phyloP scores from a whole-genome alignment of 495 filamentous ascomycete genomes.

The Wilcoxina mikolae region DNA sequence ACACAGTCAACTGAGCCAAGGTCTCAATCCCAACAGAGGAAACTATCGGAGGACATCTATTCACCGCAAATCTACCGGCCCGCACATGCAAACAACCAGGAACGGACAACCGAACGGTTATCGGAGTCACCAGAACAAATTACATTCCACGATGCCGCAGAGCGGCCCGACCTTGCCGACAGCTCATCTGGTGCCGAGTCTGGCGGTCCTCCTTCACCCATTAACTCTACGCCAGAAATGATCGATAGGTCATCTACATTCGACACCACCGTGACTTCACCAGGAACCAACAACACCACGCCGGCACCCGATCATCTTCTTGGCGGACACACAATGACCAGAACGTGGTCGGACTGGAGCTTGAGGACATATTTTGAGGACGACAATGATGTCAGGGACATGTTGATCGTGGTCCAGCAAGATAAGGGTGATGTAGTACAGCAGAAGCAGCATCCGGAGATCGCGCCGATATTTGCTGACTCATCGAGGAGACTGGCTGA shows the following conservation, averaged over 20 bases:
- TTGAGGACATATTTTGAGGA: slow-evolving; percentile 84
- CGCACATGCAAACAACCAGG: slow-evolving; percentile 9
- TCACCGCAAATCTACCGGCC: slow-evolving; percentile 16
- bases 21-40: slow-evolving; percentile 1
- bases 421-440: slow-evolving; percentile 50
- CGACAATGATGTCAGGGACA: slow-evolving; percentile 75
- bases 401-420: slow-evolving; percentile 81
- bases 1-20: slow-evolving; percentile 15
- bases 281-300: slow-evolving; percentile 20
- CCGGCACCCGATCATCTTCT: too few species aligned
- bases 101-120: slow-evolving; percentile 34
- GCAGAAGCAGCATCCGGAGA: slow-evolving; percentile 68
- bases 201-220: slow-evolving; percentile 47
- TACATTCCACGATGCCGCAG: slow-evolving; percentile 40
- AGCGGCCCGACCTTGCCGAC: slow-evolving; percentile 49
- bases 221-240: slow-evolving; percentile 47
- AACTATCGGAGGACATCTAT: slow-evolving; percentile 12
- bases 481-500: slow-evolving; percentile 67
- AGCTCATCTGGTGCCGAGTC: slow-evolving; percentile 49
- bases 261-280: slow-evolving; percentile 34
- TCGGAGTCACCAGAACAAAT: slow-evolving; percentile 69
- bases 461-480: slow-evolving; percentile 64
- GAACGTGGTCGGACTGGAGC: slow-evolving; percentile 68
- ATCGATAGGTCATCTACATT: slow-evolving; percentile 33
- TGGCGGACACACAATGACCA: slow-evolving; percentile 13